A percentile compares a stretch with the other conserved stretches of the same genome.
phyloP scores from a whole-genome alignment of 805 yeast genomes.

The Monosporozyma siamensis region DNA sequence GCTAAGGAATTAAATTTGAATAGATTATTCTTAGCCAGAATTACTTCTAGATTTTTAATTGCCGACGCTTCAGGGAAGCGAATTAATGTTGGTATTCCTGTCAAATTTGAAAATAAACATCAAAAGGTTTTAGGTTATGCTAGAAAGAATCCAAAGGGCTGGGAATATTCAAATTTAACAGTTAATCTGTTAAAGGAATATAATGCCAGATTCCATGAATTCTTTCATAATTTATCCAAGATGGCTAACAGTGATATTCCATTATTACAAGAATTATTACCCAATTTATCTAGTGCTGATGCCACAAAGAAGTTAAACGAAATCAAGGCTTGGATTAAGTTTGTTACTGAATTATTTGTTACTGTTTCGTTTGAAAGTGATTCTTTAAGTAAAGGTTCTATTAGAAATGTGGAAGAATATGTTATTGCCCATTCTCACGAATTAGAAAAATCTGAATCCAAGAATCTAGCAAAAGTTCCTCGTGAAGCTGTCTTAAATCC shows the following conservation, averaged over 20 bases:
- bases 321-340: constrained; percentile 37
- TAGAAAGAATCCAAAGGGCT: constrained; percentile 49
- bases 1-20: constrained; percentile 48
- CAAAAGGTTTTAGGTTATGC: constrained; percentile 86
- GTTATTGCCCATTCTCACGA: constrained; percentile 38
- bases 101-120: constrained; percentile 72
- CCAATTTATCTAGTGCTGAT: constrained; percentile 28
- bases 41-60: constrained; percentile 66
- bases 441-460: constrained; percentile 39
- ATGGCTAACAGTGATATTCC: constrained; percentile 20
- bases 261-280: constrained; percentile 26
- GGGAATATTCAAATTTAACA: constrained; percentile 82
- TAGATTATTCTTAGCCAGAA: constrained; percentile 60
- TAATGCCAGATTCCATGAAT: constrained; percentile 47
- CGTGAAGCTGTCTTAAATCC: constrained; percentile 75
- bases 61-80: constrained; percentile 43
- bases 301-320: constrained; percentile 23
- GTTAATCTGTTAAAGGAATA: constrained; percentile 56
- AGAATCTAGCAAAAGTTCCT: constrained; percentile 73
- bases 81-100: constrained; percentile 67
- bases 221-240: constrained; percentile 39
- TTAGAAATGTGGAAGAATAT: constrained; percentile 55
- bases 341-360: constrained; percentile 45
- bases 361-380: constrained; percentile 72
- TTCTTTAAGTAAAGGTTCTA: constrained; percentile 57